phyloP scores from a whole-genome alignment of 257 asterid genomes.

The Solanum ossicruentum region DNA sequence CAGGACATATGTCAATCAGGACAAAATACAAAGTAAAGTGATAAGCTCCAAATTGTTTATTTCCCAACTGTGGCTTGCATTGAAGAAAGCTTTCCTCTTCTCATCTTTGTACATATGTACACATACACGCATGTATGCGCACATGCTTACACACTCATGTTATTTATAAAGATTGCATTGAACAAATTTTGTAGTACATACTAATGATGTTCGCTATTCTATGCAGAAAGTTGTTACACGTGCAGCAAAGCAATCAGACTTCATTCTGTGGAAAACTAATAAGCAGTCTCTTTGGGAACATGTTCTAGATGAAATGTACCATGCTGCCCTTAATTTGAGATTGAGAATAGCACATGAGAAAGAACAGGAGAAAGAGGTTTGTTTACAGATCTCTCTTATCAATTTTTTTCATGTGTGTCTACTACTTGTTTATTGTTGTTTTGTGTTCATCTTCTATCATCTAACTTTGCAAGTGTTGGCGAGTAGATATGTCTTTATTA shows the following conservation, averaged over 20 bases:
- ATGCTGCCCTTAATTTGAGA: slow-evolving; percentile 72
- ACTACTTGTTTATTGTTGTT: neutral
- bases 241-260: slow-evolving; percentile 21
- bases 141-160: neutral
- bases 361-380: slow-evolving; percentile 65
- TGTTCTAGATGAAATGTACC: slow-evolving; percentile 82
- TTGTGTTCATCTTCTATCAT: neutral
- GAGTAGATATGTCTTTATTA: neutral
- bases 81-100: neutral
- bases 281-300: slow-evolving; percentile 22
- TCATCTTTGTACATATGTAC: neutral
- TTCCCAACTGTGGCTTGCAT: neutral
- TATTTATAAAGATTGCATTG: neutral
- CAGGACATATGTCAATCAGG: neutral
- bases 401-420: neutral
- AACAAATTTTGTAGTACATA: neutral
- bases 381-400: neutral
- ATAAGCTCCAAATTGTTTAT: neutral
- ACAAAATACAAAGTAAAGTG: neutral
- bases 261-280: slow-evolving; percentile 45
- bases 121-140: neutral
- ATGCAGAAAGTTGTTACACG: slow-evolving; percentile 37
- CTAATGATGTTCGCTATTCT: neutral
- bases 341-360: slow-evolving; percentile 51
- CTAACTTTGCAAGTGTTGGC: neutral